phyloP scores from a whole-genome alignment of 2,329 filamentous ascomycete species.

The Uncinocarpus reesii region DNA sequence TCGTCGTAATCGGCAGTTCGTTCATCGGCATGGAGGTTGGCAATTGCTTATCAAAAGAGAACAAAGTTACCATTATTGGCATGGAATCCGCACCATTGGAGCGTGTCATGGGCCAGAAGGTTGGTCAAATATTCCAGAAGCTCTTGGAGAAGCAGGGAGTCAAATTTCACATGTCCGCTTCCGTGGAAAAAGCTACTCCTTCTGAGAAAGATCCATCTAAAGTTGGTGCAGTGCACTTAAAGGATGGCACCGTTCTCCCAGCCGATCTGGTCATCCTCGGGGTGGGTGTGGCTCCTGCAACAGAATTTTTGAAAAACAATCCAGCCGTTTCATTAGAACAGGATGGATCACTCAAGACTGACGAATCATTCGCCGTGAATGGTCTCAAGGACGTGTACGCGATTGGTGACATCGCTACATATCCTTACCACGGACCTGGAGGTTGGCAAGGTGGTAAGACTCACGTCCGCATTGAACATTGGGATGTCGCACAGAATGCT shows the following conservation, averaged over 20 bases:
- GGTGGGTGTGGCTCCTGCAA: conserved; percentile 78
- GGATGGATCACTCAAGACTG: conserved; percentile 75
- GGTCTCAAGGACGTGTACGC: conserved; percentile 79
- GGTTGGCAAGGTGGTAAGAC: conserved; percentile 51
- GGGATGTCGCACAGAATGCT: conserved; percentile 93
- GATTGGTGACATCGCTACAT: conserved; percentile 88
- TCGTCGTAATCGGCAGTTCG: conserved; percentile 82
- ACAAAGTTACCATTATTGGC: conserved; percentile 75
- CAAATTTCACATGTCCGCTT: conserved; percentile 73
- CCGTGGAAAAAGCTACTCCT: conserved; percentile 72
- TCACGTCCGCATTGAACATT: conserved; percentile 82
- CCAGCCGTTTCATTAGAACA: conserved; percentile 58
- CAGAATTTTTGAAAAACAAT: conserved; percentile 69
- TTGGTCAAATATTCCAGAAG: conserved; percentile 71
- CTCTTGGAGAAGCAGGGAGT: conserved; percentile 75
- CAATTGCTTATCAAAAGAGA: conserved; percentile 66
- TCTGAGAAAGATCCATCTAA: conserved; percentile 56
- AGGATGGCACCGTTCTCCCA: conserved; percentile 73
- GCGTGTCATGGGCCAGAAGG: conserved; percentile 68
- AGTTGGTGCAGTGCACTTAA: conserved; percentile 71
- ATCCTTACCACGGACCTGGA: conserved; percentile 84
- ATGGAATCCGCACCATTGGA: conserved; percentile 81
- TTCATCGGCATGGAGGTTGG: conserved; percentile 99
- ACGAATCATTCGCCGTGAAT: conserved; percentile 66
- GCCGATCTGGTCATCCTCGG: conserved; percentile 88